Conservation (phyloP, 2,329 filamentous ascomycete genomes). For the Gnomoniopsis sp. region DNA sequence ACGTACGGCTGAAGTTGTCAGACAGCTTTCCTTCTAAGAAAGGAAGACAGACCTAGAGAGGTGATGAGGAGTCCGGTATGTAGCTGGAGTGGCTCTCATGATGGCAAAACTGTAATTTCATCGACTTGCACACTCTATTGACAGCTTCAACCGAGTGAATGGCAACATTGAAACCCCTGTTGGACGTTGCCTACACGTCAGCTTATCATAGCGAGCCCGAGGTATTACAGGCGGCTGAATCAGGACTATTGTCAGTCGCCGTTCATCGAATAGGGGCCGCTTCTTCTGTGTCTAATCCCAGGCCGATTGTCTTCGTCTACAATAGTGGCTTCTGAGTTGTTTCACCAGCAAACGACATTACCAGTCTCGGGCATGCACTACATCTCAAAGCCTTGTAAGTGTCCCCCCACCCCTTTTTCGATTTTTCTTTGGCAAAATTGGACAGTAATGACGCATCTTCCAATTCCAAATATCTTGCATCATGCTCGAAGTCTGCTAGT, state of each 20-base stretch:
- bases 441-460: no score
- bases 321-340: neutral
- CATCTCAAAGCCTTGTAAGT: no score
- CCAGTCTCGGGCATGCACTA: no score
- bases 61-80: no score
- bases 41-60: neutral
- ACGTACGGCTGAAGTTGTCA: neutral
- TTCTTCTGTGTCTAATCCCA: no score
- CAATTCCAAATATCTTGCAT: no score
- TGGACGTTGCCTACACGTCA: neutral
- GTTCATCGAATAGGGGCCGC: neutral
- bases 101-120: no score
- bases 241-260: neutral
- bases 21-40: neutral
- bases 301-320: neutral
- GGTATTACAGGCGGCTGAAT: neutral
- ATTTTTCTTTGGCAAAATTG: no score
- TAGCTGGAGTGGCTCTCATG: no score
- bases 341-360: neutral
- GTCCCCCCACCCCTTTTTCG: no score
- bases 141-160: neutral
- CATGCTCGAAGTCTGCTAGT: neutral
- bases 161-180: neutral
- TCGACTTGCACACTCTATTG: neutral
- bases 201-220: neutral